phyloP scores from a whole-genome alignment of 495 filamentous ascomycete genomes.

The Aspergillus diversus region DNA sequence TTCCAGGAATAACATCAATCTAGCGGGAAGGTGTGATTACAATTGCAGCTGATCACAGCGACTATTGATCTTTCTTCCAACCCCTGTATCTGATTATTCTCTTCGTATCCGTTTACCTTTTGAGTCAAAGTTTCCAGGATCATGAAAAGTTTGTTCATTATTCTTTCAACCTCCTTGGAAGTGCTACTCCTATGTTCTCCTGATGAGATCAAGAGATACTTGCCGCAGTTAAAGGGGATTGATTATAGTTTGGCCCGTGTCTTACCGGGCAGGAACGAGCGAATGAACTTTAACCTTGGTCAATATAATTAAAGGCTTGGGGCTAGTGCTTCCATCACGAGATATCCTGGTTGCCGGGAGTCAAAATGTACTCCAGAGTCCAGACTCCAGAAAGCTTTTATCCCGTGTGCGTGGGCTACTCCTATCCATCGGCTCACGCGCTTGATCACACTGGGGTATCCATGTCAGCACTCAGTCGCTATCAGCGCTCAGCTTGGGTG shows the following conservation, averaged over 20 bases:
- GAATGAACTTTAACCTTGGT: not conserved
- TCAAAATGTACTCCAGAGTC: not conserved
- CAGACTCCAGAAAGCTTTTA: not conserved
- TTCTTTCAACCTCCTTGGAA: not conserved
- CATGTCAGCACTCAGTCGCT: too few relatives aligned
- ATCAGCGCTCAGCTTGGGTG: too few relatives aligned
- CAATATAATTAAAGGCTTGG: not conserved
- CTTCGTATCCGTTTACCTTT: not conserved
- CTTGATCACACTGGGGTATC: too few relatives aligned
- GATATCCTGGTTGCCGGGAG: not conserved
- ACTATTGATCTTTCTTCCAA: not conserved
- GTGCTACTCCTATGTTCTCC: not conserved
- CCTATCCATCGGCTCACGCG: too few relatives aligned
- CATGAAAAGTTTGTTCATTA: not conserved
- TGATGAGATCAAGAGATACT: not conserved
- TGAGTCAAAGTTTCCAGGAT: not conserved
- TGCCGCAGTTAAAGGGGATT: too few relatives aligned
- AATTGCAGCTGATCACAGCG: not conserved
- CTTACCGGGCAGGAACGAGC: too few relatives aligned
- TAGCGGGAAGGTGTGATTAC: not conserved
- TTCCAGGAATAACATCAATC: not conserved
- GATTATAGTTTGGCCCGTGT: too few relatives aligned
- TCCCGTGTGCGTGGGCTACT: not conserved
- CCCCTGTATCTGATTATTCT: not conserved
- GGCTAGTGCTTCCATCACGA: not conserved